Base-by-base conservation (phyloP, 2,329 filamentous ascomycete species). In the Chaetomiaceae sp. region DNA sequence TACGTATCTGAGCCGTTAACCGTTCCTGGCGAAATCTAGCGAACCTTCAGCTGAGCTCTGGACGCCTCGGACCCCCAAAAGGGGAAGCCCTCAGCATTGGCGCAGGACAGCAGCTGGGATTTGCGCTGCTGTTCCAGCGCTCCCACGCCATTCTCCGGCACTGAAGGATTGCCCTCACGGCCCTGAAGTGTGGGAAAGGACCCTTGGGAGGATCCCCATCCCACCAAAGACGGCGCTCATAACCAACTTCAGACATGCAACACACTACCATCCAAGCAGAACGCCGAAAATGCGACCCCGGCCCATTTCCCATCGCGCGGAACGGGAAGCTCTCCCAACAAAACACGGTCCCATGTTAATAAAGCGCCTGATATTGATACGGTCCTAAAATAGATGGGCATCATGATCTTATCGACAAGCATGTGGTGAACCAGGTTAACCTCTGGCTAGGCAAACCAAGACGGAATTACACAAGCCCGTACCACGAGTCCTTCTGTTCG, bases 1-100 rank as follows among this genome's bases (percentile, higher is more conserved):
- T 46, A 51, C 35, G 41, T 49, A 51, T 21, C 46, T 41, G 40
- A 23, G 66, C 68, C 17, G 62, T 72, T 14, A 50, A 45, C 55
- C 50, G 19, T 50, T 57, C 55, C 50, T 57, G 56, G 55, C 41
- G 42, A 55, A 52, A 51, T 53, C 51, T 56, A 60, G 56, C 58
- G 58, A 60, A 52, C 17, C 3, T 55, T 57, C 58, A 60, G 58
- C 58, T 60, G 58, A 41, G 40, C 46, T 42, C 48, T 51, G 27
- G 45, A 54, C 53, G 55, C 56, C 56, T 43, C 42, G 27, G 17
- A 44, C 20, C 25, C 57, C 56, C 46, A 53, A 51, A 55, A 42
- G 12, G 34, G 54, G 51, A 57, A 48, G 14, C 35, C 37, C 25
- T 41, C 46, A 21, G 20, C 34, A 21, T 33, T n/a, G 23, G 44